Conservation (phyloP, 148 eudicot genomes). For the Vaccinium vitisidaea region DNA sequence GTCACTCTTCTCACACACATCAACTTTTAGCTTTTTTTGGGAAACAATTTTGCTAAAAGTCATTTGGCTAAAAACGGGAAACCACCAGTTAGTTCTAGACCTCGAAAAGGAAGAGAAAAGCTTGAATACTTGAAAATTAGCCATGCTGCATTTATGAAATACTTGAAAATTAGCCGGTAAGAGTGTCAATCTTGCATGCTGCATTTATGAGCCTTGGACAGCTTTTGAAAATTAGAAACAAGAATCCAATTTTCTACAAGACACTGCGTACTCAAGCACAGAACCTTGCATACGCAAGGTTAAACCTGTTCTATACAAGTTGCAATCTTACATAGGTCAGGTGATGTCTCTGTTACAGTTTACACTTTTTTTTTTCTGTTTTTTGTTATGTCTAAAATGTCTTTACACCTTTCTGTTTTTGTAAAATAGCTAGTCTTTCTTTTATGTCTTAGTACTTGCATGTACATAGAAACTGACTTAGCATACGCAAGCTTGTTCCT, state of each 20-base stretch:
- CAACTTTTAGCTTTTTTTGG: too few species aligned
- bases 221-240: background rate
- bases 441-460: background rate
- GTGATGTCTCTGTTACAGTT: background rate
- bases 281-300: background rate
- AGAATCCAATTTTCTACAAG: background rate
- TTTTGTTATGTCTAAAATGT: too few species aligned
- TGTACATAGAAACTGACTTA: background rate
- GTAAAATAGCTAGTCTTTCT: background rate
- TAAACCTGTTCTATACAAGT: background rate
- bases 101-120: background rate
- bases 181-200: background rate
- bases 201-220: background rate
- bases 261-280: background rate
- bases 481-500: background rate
- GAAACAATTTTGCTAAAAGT: too few species aligned
- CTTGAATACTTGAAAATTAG: background rate
- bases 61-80: too few species aligned
- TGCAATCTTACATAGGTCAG: background rate
- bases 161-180: too few species aligned
- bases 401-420: too few species aligned
- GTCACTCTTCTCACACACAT: too few species aligned
- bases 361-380: too few species aligned
- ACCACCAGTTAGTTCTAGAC: background rate
- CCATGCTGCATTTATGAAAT: too few species aligned